Conservation (phyloP, 805 yeast genomes). For the Cyberlindnera maclurae region DNA sequence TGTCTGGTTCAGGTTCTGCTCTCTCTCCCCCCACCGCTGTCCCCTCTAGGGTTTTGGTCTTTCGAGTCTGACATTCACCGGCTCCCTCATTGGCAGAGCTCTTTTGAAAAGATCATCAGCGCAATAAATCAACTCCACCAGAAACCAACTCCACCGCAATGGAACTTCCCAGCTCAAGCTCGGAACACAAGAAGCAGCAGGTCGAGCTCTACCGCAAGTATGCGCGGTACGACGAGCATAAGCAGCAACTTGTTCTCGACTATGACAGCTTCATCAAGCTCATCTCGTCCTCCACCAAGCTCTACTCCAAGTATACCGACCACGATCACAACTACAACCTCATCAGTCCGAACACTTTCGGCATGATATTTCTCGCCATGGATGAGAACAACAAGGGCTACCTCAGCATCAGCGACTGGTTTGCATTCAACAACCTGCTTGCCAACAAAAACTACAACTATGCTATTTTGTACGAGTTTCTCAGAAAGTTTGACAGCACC, state of each 20-base stretch:
- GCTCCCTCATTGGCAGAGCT: too few species aligned
- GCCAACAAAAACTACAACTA: slow-evolving; percentile 42
- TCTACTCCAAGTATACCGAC: slow-evolving; percentile 15
- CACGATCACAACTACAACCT: slow-evolving; percentile 37
- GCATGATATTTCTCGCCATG: slow-evolving; percentile 72
- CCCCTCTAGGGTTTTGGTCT: too few species aligned
- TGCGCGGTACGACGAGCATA: slow-evolving; percentile 30
- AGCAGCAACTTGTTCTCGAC: slow-evolving; percentile 26
- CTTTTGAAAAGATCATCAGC: too few species aligned
- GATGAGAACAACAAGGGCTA: slow-evolving; percentile 69
- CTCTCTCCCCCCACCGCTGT: too few species aligned
- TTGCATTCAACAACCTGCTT: slow-evolving; percentile 52
- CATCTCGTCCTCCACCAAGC: slow-evolving; percentile 23
- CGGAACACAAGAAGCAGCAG: slow-evolving; percentile 33
- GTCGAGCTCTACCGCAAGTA: slow-evolving; percentile 37
- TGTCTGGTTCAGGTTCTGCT: too few species aligned
- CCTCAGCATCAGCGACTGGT: slow-evolving; percentile 65
- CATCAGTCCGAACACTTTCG: slow-evolving; percentile 52
- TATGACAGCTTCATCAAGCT: slow-evolving; percentile 31
- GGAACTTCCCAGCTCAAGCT: slow-evolving; percentile 31
- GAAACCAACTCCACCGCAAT: slow-evolving; percentile 13
- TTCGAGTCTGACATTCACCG: too few species aligned
- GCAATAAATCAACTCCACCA: not conserved
- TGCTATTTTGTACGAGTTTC: slow-evolving; percentile 46
- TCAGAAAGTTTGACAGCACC: slow-evolving; percentile 38